Evolutionary conservation across 1,284 basidiomycete genomes (phyloP).

Genomic region (Puccinia polysora): DNA sequence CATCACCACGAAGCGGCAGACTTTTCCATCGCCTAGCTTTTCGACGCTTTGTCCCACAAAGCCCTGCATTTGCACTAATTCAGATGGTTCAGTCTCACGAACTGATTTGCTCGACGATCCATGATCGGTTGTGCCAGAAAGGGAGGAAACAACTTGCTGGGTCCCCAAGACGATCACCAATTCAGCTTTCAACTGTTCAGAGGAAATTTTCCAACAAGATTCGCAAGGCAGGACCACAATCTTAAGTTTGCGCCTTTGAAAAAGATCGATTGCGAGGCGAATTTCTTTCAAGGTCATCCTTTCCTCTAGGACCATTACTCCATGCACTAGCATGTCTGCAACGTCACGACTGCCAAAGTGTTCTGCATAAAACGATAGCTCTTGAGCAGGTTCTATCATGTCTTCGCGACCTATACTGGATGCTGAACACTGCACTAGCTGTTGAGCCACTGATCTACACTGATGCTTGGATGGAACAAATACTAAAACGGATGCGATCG

Average conservation of each 20-base stretch:
- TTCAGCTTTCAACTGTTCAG: conserved; percentile 70
- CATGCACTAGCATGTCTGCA: conserved; percentile 73
- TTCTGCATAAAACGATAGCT: conserved; percentile 60
- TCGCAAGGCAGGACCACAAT: conserved; percentile 78
- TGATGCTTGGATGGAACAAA: conserved; percentile 85
- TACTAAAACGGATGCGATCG: conserved; percentile 64
- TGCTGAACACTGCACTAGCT: conserved; percentile 82
- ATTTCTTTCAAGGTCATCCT: conserved; percentile 68
- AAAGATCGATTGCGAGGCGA: conserved; percentile 74
- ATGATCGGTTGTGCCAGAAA: conserved; percentile 16
- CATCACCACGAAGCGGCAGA: conserved; percentile 49
- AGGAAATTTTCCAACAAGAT: conserved; percentile 64
- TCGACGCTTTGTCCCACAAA: conserved; percentile 43
- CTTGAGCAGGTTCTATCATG: conserved; percentile 22
- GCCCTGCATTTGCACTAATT: conserved; percentile 50
- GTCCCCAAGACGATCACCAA: conserved; percentile 87
- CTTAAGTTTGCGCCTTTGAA: conserved; percentile 71
- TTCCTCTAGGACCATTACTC: conserved; percentile 82
- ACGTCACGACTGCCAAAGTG: conserved; percentile 66
- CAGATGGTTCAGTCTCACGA: conserved; percentile 46
- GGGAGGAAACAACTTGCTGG: conserved; percentile 59
- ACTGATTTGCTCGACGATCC: conserved; percentile 45
- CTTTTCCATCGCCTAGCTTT: conserved; percentile 42
- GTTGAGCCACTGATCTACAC: conserved; percentile 69
- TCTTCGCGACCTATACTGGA: conserved; percentile 57